phyloP scores from a whole-genome alignment of 495 filamentous ascomycete genomes.

The Trichoderma virens region DNA sequence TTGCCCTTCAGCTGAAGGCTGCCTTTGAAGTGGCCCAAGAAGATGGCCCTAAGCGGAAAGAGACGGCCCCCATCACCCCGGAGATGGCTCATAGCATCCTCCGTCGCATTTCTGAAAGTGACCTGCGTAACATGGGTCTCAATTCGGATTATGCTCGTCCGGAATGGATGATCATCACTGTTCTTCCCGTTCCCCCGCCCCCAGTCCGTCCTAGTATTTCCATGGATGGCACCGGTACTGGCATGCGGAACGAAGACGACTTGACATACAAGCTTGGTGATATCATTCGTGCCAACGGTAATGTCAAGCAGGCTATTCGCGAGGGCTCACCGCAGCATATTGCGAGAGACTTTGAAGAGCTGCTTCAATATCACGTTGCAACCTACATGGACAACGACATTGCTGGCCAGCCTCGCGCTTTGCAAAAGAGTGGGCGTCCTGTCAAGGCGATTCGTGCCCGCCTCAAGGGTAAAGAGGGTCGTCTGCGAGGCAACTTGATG shows the following conservation, averaged over 20 bases:
- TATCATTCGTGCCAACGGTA: slow-evolving; percentile 95
- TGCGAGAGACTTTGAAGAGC: slow-evolving; percentile 74
- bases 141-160: slow-evolving; percentile 90
- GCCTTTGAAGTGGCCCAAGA: slow-evolving; percentile 44
- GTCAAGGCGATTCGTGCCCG: slow-evolving; percentile 94
- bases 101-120: slow-evolving; percentile 67
- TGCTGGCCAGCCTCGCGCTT: slow-evolving; percentile 86
- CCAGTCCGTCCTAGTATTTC: slow-evolving; percentile 93
- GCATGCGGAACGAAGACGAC: slow-evolving; percentile 92
- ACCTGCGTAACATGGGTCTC: slow-evolving; percentile 78
- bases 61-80: slow-evolving; percentile 81
- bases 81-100: slow-evolving; percentile 78
- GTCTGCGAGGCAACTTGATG: slow-evolving; percentile 96
- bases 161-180: slow-evolving; percentile 97
- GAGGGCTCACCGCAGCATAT: slow-evolving; percentile 89
- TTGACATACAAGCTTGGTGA: slow-evolving; percentile 97
- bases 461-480: slow-evolving; percentile 96
- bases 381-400: slow-evolving; percentile 99
- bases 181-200: slow-evolving; percentile 89
- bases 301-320: slow-evolving; percentile 76
- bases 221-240: slow-evolving; percentile 79
- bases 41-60: slow-evolving; percentile 71
- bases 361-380: slow-evolving; percentile 96
- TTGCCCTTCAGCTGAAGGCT: slow-evolving; percentile 72
- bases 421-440: slow-evolving; percentile 92